Conservation (phyloP, 345 rosid genomes). For the Brassica carinata region DNA sequence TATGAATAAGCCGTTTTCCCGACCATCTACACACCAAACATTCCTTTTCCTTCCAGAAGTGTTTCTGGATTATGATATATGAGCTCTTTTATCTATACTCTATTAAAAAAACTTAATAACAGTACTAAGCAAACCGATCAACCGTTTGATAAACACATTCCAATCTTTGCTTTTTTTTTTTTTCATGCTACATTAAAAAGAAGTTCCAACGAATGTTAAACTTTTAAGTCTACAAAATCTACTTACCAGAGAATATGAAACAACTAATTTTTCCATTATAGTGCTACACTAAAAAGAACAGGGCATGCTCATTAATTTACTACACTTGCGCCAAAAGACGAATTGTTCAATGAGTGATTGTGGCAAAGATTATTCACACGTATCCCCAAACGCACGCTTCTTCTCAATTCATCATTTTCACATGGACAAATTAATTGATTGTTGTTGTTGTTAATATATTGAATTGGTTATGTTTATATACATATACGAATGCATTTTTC, state of each 20-base stretch:
- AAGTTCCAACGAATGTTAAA: neutral
- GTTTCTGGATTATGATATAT: slow-evolving; percentile 2
- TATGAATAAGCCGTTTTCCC: too few species aligned
- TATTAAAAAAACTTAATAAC: neutral
- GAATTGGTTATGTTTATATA: neutral
- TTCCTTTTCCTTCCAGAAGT: neutral
- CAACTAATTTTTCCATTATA: neutral
- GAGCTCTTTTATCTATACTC: neutral
- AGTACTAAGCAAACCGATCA: neutral
- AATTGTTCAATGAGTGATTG: slow-evolving; percentile 35
- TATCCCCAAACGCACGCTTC: slow-evolving; percentile 44
- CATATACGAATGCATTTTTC: slow-evolving; percentile 17
- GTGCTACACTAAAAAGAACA: neutral
- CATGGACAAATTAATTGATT: neutral
- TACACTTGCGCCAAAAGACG: slow-evolving; percentile 14
- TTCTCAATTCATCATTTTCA: slow-evolving; percentile 30
- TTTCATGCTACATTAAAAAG: neutral
- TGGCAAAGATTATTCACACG: slow-evolving; percentile 43
- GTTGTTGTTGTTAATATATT: neutral
- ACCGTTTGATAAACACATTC: neutral
- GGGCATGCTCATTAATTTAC: slow-evolving; percentile 14
- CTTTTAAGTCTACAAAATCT: neutral
- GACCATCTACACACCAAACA: neutral
- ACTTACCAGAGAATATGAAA: neutral
- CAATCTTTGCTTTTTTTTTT: neutral